phyloP scores from a whole-genome alignment of 169 alveolate species.

The Eimeria maxima region DNA sequence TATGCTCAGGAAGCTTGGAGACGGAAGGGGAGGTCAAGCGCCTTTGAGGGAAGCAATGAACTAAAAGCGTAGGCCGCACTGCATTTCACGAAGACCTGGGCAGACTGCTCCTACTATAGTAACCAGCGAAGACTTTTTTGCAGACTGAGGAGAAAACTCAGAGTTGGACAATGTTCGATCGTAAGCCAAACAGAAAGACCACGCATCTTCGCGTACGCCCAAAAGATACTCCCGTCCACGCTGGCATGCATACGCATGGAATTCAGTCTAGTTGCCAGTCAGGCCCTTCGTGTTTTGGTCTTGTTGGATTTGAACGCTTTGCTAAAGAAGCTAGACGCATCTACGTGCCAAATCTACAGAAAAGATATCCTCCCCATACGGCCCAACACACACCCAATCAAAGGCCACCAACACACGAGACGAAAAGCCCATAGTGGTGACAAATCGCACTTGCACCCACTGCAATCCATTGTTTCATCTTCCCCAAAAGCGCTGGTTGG shows the following conservation, averaged over 20 bases:
- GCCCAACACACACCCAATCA: not conserved
- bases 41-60: not conserved
- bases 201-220: not conserved
- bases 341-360: not conserved
- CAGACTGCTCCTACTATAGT: not conserved
- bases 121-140: not conserved
- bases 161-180: not conserved
- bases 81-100: not conserved
- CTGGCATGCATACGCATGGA: not conserved
- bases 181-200: not conserved
- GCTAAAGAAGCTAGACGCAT: not conserved
- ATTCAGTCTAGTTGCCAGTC: not conserved
- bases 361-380: not conserved
- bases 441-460: slow-evolving; percentile 3
- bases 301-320: not conserved
- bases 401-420: not conserved
- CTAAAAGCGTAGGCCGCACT: not conserved
- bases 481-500: not conserved
- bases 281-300: not conserved
- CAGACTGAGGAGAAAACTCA: too few species aligned
- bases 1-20: not conserved
- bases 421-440: not conserved
- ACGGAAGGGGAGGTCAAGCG: not conserved
- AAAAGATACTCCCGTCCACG: not conserved
- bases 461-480: not conserved